Evolutionary conservation across 768 basidiomycete genomes (phyloP).

Genomic region (Trametes meyenii): DNA sequence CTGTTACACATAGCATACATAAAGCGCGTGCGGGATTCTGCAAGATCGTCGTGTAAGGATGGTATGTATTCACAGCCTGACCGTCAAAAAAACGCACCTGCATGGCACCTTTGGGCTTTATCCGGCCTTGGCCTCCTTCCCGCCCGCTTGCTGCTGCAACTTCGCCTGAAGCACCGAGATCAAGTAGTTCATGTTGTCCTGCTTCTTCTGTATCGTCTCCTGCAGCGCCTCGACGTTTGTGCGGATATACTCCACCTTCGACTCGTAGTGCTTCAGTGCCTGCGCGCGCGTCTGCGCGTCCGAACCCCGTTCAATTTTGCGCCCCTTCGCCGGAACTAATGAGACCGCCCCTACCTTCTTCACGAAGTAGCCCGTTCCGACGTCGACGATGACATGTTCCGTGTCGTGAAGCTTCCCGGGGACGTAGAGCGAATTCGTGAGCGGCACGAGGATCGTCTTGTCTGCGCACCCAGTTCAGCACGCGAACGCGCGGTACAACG

Average conservation of each 20-base stretch:
- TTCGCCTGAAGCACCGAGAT: constrained; percentile 40
- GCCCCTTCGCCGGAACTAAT: no score
- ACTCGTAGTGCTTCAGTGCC: constrained; percentile 78
- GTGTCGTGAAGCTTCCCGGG: constrained; percentile 85
- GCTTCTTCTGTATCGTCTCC: constrained; percentile 87
- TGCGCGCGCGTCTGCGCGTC: constrained; percentile 69
- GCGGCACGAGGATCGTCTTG: constrained; percentile 87
- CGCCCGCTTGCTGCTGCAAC: constrained; percentile 23
- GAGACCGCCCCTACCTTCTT: constrained; percentile 67
- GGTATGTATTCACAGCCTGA: no score
- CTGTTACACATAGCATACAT: constrained; percentile 16
- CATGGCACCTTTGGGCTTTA: not conserved
- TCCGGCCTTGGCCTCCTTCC: constrained; percentile 17
- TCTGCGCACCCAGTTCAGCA: constrained; percentile 44
- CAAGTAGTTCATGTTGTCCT: constrained; percentile 83
- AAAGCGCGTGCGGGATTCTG: not conserved
- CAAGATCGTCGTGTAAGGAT: not conserved
- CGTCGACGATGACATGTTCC: constrained; percentile 89
- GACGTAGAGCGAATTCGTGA: constrained; percentile 94
- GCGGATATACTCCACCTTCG: constrained; percentile 81
- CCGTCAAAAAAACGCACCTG: not conserved
- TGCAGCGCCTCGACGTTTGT: constrained; percentile 86
- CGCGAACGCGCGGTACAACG: not conserved
- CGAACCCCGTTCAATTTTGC: not conserved
- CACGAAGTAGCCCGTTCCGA: constrained; percentile 96